Conservation (phyloP, 164 flowering plant species). For the Magnolia changhungtana region DNA sequence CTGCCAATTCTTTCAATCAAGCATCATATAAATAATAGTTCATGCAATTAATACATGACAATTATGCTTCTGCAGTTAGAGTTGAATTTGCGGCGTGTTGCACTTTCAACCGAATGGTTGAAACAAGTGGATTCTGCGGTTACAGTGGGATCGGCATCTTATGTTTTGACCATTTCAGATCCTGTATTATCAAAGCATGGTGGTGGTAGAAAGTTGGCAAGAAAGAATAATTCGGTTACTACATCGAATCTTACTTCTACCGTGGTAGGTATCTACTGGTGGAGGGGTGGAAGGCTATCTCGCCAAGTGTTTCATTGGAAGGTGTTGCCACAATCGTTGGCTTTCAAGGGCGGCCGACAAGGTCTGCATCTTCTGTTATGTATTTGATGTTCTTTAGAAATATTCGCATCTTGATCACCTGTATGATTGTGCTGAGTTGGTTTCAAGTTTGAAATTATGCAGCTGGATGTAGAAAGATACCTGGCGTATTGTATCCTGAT, state of each 20-base stretch:
- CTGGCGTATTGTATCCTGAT: conserved; percentile 72
- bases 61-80: conserved; percentile 60
- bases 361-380: conserved; percentile 37
- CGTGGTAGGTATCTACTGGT: conserved; percentile 66
- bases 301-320: conserved; percentile 80
- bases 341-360: conserved; percentile 75
- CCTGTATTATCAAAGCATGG: conserved; percentile 53
- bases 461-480: conserved; percentile 83
- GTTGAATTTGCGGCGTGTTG: conserved; percentile 62
- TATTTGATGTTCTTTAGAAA: background rate
- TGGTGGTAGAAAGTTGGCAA: conserved; percentile 42
- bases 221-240: conserved; percentile 25
- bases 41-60: conserved; percentile 9
- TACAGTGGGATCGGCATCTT: conserved; percentile 75
- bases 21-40: background rate
- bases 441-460: conserved; percentile 38
- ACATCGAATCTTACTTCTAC: conserved; percentile 35
- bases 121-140: conserved; percentile 64
- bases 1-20: background rate
- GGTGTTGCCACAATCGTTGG: conserved; percentile 68
- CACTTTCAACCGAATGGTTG: conserved; percentile 81
- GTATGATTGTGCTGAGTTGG: conserved; percentile 26
- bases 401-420: conserved; percentile 17
- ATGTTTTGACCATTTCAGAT: conserved; percentile 40
- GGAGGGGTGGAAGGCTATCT: conserved; percentile 91